Base-by-base conservation (phyloP, 345 rosid species). In the Excoecaria agallocha region DNA sequence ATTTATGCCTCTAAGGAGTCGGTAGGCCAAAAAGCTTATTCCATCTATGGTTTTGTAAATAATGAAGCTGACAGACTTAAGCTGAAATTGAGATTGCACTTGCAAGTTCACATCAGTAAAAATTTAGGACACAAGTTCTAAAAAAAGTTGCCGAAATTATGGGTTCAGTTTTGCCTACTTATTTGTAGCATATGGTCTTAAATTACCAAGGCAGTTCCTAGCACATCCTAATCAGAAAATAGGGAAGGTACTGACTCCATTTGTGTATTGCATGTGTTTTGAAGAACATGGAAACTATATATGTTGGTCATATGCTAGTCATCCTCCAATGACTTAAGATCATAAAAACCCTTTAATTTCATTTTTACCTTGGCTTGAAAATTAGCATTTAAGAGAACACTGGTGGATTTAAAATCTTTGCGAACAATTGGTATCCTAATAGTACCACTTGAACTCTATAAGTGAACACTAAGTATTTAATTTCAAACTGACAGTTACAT, bases 381-480 rank as follows among this genome's bases (percentile, higher is more conserved):
- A 72, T 85, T 83, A 72, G 81, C 83, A 67, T 87, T 86, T 70
- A 94, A 90, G 71, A 94, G 89, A 52, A 94, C 85, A 70, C 92
- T 94, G 61, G 97, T 90, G 59, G 98, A 94, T 80, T 94, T 94
- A 78, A 94, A 92, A 79, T 94, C 98, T 83, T 97, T 86, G 60
- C 92, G 98, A 64, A 94, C 88, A 81, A 94, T 90, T 24, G 97
- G 97, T 84, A 89, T 88, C 72, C 97, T 93, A 78, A 89, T 92
- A 38, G 84, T 82, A 66, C 46, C 5, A 43, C 46, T 43, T 43
- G 46, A 43, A 43, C n/a, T n/a, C n/a, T n/a, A n/a, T n/a, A n/a
- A n/a, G n/a, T n/a, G n/a, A n/a, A n/a, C n/a, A n/a, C n/a, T n/a
- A n/a, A n/a, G n/a, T n/a, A n/a, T n/a, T n/a, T n/a, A n/a, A n/a